Conservation (phyloP, 108 stramenopile species). For the Cyclotella atomus region DNA sequence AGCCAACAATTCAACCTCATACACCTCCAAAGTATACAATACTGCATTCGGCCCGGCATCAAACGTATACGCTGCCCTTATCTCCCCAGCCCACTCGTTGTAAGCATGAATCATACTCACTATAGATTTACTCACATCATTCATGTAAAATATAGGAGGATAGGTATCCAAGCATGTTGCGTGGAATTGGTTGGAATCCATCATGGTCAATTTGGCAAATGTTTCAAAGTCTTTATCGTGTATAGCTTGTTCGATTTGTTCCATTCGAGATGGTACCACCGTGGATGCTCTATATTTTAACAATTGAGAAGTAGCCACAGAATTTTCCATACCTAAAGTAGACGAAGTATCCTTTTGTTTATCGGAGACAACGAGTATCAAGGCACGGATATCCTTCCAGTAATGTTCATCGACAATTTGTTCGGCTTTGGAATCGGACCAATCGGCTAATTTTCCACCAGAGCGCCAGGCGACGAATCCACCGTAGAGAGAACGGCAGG, state of each 20-base stretch:
- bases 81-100: constrained; percentile 82
- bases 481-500: constrained; percentile 95
- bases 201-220: constrained; percentile 96
- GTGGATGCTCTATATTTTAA: constrained; percentile 82
- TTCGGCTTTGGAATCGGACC: constrained; percentile 89
- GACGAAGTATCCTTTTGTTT: constrained; percentile 96
- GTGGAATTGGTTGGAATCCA: constrained; percentile 98
- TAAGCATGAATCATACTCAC: constrained; percentile 84
- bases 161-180: constrained; percentile 98
- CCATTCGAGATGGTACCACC: constrained; percentile 88
- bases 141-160: constrained; percentile 99
- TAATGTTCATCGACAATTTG: constrained; percentile 90
- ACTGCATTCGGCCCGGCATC: constrained; percentile 99
- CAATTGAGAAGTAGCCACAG: constrained; percentile 85
- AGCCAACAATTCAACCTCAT: constrained; percentile 71
- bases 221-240: constrained; percentile 86
- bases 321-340: constrained; percentile 94
- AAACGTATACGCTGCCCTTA: constrained; percentile 97
- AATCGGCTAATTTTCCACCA: constrained; percentile 70
- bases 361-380: constrained; percentile 93
- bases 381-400: constrained; percentile 96
- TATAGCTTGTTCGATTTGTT: constrained; percentile 88
- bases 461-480: constrained; percentile 96
- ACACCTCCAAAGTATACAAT: constrained; percentile 75
- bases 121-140: constrained; percentile 80